phyloP scores from a whole-genome alignment of 768 basidiomycete species.

The Nidularia sp. region DNA sequence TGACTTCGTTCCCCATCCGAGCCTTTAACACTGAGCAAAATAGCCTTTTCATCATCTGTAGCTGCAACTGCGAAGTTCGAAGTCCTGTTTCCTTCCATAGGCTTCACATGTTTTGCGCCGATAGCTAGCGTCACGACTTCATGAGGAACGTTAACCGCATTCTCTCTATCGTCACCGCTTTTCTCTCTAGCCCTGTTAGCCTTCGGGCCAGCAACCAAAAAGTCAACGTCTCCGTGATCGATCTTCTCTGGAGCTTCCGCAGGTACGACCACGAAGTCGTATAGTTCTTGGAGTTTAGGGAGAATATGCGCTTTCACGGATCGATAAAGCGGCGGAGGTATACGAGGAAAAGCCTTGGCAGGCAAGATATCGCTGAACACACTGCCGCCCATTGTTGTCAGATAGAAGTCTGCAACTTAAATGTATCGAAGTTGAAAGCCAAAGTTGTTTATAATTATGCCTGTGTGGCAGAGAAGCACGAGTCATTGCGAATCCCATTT shows the following conservation, averaged over 20 bases:
- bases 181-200: not conserved
- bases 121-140: conserved; percentile 33
- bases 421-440: not conserved
- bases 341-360: conserved; percentile 51
- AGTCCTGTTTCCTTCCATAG: conserved; percentile 48
- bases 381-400: conserved; percentile 58
- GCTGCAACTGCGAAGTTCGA: conserved; percentile 62
- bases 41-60: conserved; percentile 30
- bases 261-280: conserved; percentile 49
- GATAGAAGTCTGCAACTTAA: not conserved
- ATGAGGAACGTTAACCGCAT: conserved; percentile 24
- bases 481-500: too few relatives aligned
- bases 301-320: conserved; percentile 42
- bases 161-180: conserved; percentile 7
- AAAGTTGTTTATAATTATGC: too few relatives aligned
- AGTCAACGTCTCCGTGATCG: conserved; percentile 69
- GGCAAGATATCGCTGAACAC: conserved; percentile 51
- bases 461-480: too few relatives aligned
- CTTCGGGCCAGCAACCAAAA: conserved; percentile 51
- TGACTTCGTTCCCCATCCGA: conserved; percentile 22
- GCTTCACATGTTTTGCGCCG: conserved; percentile 42
- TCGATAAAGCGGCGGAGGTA: conserved; percentile 52
- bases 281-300: conserved; percentile 40
- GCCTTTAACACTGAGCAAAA: conserved; percentile 14
- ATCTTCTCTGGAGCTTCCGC: conserved; percentile 61